phyloP scores from a whole-genome alignment of 805 yeast species.

The Ogataea zsoltii region DNA sequence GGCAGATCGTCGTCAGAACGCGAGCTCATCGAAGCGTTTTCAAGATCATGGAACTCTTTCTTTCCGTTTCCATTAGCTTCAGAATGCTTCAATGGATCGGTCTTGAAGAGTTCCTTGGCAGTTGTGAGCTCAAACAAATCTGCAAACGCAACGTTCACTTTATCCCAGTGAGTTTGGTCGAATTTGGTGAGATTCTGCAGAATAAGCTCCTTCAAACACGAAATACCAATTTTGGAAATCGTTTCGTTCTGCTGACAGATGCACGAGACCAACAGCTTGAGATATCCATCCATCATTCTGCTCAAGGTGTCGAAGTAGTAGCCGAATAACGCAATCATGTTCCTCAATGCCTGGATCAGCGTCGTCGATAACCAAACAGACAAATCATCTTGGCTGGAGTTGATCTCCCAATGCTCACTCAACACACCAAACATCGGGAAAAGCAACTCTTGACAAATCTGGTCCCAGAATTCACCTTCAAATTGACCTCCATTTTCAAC shows the following conservation, averaged over 20 bases:
- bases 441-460: slow-evolving; percentile 70
- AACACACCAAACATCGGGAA: slow-evolving; percentile 90
- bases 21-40: slow-evolving; percentile 5
- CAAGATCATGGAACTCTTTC: slow-evolving; percentile 29
- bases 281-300: slow-evolving; percentile 72
- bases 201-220: slow-evolving; percentile 79
- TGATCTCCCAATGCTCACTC: slow-evolving; percentile 71
- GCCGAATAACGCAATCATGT: slow-evolving; percentile 79
- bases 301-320: slow-evolving; percentile 79
- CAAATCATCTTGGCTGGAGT: slow-evolving; percentile 75
- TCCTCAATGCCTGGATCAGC: slow-evolving; percentile 89
- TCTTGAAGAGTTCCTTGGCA: slow-evolving; percentile 77
- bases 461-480: slow-evolving; percentile 76
- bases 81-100: slow-evolving; percentile 45
- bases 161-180: slow-evolving; percentile 68
- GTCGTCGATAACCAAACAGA: slow-evolving; percentile 98
- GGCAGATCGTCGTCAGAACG: slow-evolving; percentile 18
- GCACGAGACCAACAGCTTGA: slow-evolving; percentile 78
- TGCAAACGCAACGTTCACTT: slow-evolving; percentile 63
- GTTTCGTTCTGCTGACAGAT: slow-evolving; percentile 97
- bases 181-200: slow-evolving; percentile 73
- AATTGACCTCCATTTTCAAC: slow-evolving; percentile 79
- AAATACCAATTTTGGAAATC: slow-evolving; percentile 90
- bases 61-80: slow-evolving; percentile 17
- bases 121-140: slow-evolving; percentile 78